A percentile compares a stretch with the other conserved stretches of the same genome.
Evolutionary conservation across 2,329 filamentous ascomycete genomes (phyloP).

Genomic region (Hypomyces rosellus): DNA sequence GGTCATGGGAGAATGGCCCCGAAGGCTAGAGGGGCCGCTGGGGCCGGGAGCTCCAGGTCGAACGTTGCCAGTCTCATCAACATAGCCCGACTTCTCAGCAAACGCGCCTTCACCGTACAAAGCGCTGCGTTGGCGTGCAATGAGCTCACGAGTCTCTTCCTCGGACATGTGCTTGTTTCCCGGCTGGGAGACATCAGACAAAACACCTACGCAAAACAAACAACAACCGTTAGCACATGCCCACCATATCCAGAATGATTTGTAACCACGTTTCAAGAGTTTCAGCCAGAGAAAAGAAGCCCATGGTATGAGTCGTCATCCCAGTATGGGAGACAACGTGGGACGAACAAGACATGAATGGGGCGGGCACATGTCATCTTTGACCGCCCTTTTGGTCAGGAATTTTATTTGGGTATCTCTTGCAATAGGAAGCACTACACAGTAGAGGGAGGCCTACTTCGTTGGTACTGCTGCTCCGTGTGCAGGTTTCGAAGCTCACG

Average conservation of each 20-base stretch:
- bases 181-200: conserved; percentile 38
- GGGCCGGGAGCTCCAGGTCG: conserved; percentile 62
- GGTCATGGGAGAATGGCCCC: conserved; percentile 72
- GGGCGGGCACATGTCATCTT: conserved; percentile 12
- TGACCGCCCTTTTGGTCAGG: conserved; percentile 15
- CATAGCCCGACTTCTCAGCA: conserved; percentile 59
- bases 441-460: conserved; percentile 86
- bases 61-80: conserved; percentile 60
- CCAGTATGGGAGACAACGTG: conserved; percentile 9
- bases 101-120: conserved; percentile 76
- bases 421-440: conserved; percentile 51
- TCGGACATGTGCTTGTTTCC: conserved; percentile 81
- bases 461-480: conserved; percentile 99
- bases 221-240: conserved; percentile 31
- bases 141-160: conserved; percentile 91
- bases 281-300: conserved; percentile 9
- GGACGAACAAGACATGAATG: conserved; percentile 11
- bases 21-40: conserved; percentile 56
- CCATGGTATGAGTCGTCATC: conserved; percentile 7
- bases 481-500: conserved; percentile 99
- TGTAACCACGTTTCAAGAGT: conserved; percentile 9
- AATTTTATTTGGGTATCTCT: conserved; percentile 31
- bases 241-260: conserved; percentile 20
- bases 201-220: conserved; percentile 42
- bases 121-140: conserved; percentile 90